Percentiles rank a stretch among this genome's conserved stretches.
Conservation (phyloP, 169 alveolate genomes). For the Perkinsus chesapeaki region DNA sequence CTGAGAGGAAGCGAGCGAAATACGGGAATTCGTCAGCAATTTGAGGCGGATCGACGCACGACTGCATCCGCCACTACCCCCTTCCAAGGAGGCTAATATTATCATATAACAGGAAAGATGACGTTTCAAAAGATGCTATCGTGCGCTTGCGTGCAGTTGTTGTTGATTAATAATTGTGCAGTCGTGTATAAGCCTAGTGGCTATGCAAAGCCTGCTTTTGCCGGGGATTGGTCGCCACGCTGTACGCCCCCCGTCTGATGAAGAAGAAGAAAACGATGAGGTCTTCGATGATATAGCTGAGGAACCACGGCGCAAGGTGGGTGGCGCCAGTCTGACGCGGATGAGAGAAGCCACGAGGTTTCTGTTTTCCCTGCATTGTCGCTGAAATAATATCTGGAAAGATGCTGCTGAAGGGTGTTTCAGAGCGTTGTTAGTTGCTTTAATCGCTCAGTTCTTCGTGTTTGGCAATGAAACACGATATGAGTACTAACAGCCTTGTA, state of each 20-base stretch:
- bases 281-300: not conserved
- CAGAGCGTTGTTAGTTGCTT: too few relatives aligned
- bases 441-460: too few relatives aligned
- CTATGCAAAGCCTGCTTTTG: not conserved
- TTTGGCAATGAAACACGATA: too few relatives aligned
- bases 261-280: too few relatives aligned
- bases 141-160: not conserved
- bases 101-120: not conserved
- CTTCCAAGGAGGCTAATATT: not conserved
- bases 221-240: not conserved
- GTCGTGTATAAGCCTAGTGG: not conserved
- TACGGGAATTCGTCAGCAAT: not conserved
- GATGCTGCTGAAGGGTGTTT: too few relatives aligned
- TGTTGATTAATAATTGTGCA: not conserved
- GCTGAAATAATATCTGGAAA: too few relatives aligned
- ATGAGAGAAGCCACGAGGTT: too few relatives aligned
- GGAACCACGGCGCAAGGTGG: not conserved
- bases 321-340: not conserved
- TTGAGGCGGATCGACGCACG: not conserved
- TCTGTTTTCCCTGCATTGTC: too few relatives aligned
- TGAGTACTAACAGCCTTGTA: too few relatives aligned
- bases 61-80: too few relatives aligned
- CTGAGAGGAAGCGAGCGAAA: not conserved
- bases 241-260: not conserved
- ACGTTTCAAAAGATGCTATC: not conserved